Evolutionary conservation across 2,329 filamentous ascomycete species (phyloP), one percentile per base, ranked within the genome.

Genomic region (Alternaria conjuncta): DNA sequence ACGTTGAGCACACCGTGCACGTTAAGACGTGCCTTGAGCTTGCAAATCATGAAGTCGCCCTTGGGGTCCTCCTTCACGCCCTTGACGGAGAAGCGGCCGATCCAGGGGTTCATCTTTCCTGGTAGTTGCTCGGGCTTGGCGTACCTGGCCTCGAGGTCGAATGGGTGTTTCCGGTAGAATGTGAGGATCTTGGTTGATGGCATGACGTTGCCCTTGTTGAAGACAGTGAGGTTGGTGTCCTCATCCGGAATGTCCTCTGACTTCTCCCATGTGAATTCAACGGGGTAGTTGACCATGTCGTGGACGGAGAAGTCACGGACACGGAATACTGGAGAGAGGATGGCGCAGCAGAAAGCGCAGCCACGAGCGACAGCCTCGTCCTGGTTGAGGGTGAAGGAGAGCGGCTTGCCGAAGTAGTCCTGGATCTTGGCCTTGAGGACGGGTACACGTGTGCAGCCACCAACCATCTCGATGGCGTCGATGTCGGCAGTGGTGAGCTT

Each of bases 1-100:
- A 99, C 92, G 79, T 98, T 98, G 71, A 99, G 86, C 63, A 99
- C 89, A 81, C 96, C 96, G 84, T 98, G 94, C 69, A 98, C 88
- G 84, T 99, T 99, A 60, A 99, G 88, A 68, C 96, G 90, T 51
- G 96, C 95, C 88, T 98, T 98, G 67, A 99, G 90, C 86, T 99
- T 99, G 91, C 96, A 99, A 77, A 98, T 96, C 95, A 99, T 98
- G 82, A 98, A 99, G 80, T 98, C 96, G 64, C 96, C 93, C 80
- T 96, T 94, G 71, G 90, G 88, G 78, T 97, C 93, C 44, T 93
- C 91, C 87, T 97, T 94, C 78, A 99, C 95, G 49, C 92, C 92
- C 88, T 99, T 99, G 81, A 99, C 94, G 45, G 94, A 97, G 86
- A 99, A 99, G 69, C 93, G 90, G 61, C 96, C 96, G 72, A 99